phyloP scores from a whole-genome alignment of 306 rosid genomes.

The Dicorynia guianensis region DNA sequence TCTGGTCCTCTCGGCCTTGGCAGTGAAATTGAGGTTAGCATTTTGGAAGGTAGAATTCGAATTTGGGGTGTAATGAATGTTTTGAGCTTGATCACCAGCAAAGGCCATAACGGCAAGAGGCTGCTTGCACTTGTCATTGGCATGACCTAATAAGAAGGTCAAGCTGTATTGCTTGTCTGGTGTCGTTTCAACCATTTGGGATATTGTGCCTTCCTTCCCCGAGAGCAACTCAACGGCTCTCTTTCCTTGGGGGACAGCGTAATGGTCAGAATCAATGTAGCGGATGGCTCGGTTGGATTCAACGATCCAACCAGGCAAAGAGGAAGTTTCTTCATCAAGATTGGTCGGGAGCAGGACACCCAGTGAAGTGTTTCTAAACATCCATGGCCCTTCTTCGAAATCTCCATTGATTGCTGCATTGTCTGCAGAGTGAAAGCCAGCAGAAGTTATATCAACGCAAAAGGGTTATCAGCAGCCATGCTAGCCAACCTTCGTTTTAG shows the following conservation, averaged over 20 bases:
- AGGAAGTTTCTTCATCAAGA: conserved; percentile 80
- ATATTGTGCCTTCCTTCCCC: conserved; percentile 93
- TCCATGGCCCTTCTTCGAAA: conserved; percentile 97
- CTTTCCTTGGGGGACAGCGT: conserved; percentile 73
- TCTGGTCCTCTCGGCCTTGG: conserved; percentile 89
- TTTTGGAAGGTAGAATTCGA: conserved; percentile 79
- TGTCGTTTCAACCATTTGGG: conserved; percentile 91
- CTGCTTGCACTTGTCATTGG: conserved; percentile 85
- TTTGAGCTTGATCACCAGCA: conserved; percentile 93
- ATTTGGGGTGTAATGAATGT: conserved; percentile 80
- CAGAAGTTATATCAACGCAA: neutral
- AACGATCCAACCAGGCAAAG: conserved; percentile 88
- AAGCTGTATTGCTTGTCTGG: conserved; percentile 70
- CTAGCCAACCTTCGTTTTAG: too few species aligned
- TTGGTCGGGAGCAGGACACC: conserved; percentile 95
- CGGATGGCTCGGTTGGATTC: conserved; percentile 91
- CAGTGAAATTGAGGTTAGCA: conserved; percentile 82
- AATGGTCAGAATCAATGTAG: conserved; percentile 85
- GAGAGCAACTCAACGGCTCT: conserved; percentile 88
- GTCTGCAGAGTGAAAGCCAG: conserved; percentile 50
- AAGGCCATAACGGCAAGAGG: conserved; percentile 97
- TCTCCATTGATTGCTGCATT: conserved; percentile 88
- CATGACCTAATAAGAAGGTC: conserved; percentile 83
- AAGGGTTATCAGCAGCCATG: too few species aligned
- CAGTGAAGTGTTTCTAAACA: conserved; percentile 78